phyloP scores from a whole-genome alignment of 2,329 filamentous ascomycete species.

The Ophiocordyceps robertsii region DNA sequence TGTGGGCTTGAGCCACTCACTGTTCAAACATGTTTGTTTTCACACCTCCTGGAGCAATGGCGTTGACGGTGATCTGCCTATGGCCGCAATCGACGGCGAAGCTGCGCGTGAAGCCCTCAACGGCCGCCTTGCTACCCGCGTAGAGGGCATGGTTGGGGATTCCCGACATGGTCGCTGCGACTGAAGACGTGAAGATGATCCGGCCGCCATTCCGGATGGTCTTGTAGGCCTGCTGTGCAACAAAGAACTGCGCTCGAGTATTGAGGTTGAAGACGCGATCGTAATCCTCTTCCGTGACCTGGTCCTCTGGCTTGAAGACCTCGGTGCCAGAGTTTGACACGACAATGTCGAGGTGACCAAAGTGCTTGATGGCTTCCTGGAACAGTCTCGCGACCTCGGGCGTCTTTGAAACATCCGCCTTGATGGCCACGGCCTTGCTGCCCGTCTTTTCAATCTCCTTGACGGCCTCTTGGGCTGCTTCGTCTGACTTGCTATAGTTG shows the following conservation, averaged over 20 bases:
- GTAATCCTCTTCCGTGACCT: constrained; percentile 57
- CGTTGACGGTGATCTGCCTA: constrained; percentile 55
- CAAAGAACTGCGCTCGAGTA: constrained; percentile 58
- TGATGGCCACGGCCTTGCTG: constrained; percentile 47
- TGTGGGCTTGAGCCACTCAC: too few relatives aligned
- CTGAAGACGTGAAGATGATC: constrained; percentile 52
- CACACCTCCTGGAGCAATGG: constrained; percentile 52
- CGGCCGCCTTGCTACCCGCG: constrained; percentile 62
- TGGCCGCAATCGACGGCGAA: constrained; percentile 60
- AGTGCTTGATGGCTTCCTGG: constrained; percentile 46
- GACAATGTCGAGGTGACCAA: constrained; percentile 56
- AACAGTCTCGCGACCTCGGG: constrained; percentile 50
- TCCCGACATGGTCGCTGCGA: constrained; percentile 37
- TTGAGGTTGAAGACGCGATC: constrained; percentile 60
- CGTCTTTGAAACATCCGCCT: constrained; percentile 55
- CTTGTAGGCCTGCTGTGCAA: constrained; percentile 57
- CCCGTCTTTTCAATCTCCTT: constrained; percentile 37
- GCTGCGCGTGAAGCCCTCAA: constrained; percentile 63
- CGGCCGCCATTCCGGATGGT: constrained; percentile 54
- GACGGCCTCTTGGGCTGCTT: constrained; percentile 40
- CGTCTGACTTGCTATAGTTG: constrained; percentile 44
- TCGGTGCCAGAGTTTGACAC: constrained; percentile 59
- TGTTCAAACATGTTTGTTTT: constrained; percentile 50
- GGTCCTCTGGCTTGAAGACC: constrained; percentile 53
- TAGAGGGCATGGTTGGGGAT: constrained; percentile 60